Evolutionary conservation across 352 stramenopile genomes (phyloP), one percentile per base, ranked within the genome.

Genomic region (Phytophthora tentaculata): DNA sequence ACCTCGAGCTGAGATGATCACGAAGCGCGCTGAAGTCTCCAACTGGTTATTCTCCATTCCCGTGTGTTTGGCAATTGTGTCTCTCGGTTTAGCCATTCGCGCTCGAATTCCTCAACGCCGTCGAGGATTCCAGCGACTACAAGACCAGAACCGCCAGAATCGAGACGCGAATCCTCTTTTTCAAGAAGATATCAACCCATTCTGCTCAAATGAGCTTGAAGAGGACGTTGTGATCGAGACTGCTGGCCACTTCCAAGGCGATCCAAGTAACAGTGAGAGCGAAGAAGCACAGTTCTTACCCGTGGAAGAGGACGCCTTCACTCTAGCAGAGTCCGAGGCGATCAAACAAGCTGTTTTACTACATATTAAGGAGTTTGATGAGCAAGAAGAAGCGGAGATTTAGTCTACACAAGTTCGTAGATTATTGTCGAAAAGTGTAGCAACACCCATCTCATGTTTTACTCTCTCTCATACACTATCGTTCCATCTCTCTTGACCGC

Each of bases 161-260:
- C 48, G 73, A 41, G 44, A 61, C 7, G 1, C 13, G 0, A 53
- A 19, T 22, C 10, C n/a, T n/a, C 9, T 69, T 1, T 70, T 56
- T 28, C 61, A 73, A n/a, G 81, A 91, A n/a, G 75, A 92, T 62
- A 89, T 94, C 67, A 94, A 94, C 60, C 84, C 83, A 20, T 94
- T 94, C 63, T 93, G 85, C 54, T 63, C 58, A 19, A 23, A 62
- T 0, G 29, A 41, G 14, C 39, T 48, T 23, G 75, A 64, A 17
- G 67, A 79, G 3, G 68, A 85, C 19, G 24, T 67, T 1, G 68
- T 24, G 5, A 66, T 87, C 3, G 77, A 86, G 66, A 82, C 72
- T 17, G 69, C 74, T 19, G 61, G 63, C 3, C 68, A 76, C 12
- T 74, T 74, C 50, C 63, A 75, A 20, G 60, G 67, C 19, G 61